Evolutionary conservation across 2,329 filamentous ascomycete species (phyloP).

Genomic region (Cadophora malorum): DNA sequence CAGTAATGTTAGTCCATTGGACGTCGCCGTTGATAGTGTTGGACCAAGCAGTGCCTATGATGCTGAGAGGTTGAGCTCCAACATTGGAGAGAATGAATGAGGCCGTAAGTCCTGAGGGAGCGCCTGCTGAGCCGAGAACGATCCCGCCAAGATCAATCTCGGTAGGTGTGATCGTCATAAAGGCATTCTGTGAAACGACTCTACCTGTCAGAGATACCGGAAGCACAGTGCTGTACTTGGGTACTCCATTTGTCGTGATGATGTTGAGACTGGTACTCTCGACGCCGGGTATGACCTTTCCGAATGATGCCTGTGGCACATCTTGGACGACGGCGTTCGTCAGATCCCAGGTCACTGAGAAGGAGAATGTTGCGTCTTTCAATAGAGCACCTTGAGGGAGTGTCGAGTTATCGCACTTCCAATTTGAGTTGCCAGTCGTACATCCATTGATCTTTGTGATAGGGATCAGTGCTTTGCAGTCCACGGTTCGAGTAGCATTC

Average conservation of each 20-base stretch:
- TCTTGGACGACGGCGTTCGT: conserved; percentile 39
- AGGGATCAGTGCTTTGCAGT: conserved; percentile 49
- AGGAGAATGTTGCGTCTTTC: conserved; percentile 48
- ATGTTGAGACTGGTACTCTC: conserved; percentile 48
- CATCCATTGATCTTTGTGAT: conserved; percentile 48
- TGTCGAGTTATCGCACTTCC: conserved; percentile 48
- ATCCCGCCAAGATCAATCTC: conserved; percentile 51
- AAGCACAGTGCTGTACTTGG: conserved; percentile 48
- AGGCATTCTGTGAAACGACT: conserved; percentile 47
- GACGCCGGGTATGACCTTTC: conserved; percentile 46
- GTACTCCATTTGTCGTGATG: conserved; percentile 48
- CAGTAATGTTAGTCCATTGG: conserved; percentile 45
- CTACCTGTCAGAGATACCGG: conserved; percentile 49
- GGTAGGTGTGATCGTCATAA: conserved; percentile 47
- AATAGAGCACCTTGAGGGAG: conserved; percentile 48
- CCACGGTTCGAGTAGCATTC: conserved; percentile 44
- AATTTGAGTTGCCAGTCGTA: conserved; percentile 47
- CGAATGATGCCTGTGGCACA: conserved; percentile 39
- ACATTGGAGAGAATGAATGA: conserved; percentile 49
- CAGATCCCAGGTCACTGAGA: conserved; percentile 51
- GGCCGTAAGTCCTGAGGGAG: conserved; percentile 41
- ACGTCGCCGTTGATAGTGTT: conserved; percentile 35
- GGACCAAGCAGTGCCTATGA: conserved; percentile 48
- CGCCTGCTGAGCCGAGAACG: conserved; percentile 45
- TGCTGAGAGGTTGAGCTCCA: conserved; percentile 47